These are phyloP conservation scores for Daldinia sp. DNA, from an alignment of 2,329 filamentous ascomycete species.

Conservation along the genomic window DNA sequence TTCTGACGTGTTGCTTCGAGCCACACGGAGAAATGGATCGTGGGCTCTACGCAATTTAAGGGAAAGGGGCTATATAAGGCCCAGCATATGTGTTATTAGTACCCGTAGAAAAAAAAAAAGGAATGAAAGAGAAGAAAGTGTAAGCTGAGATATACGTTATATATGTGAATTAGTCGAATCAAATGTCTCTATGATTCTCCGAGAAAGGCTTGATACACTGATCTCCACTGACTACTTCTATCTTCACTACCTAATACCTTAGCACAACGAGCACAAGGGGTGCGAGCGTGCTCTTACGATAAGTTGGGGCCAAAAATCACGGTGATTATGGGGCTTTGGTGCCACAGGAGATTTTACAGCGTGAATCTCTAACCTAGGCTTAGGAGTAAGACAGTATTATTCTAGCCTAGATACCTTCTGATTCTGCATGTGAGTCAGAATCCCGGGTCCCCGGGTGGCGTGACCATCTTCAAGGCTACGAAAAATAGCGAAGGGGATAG, in stretches of 20 bases:
- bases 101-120: conserved; percentile 28
- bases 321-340: conserved; percentile 12
- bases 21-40: conserved; percentile 15
- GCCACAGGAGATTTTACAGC: conserved; percentile 13
- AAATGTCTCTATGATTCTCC: neutral
- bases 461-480: conserved; percentile 26
- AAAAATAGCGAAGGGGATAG: conserved; percentile 20
- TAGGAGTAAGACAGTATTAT: conserved; percentile 23
- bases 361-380: conserved; percentile 21
- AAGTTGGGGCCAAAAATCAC: conserved; percentile 3
- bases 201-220: conserved; percentile 14
- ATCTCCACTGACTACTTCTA: conserved; percentile 9
- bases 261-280: conserved; percentile 16
- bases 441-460: conserved; percentile 29
- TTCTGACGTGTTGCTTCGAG: conserved; percentile 20
- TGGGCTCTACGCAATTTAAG: conserved; percentile 16
- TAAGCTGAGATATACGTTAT: conserved; percentile 17
- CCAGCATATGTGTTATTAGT: conserved; percentile 39
- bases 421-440: conserved; percentile 34
- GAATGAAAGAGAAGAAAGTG: conserved; percentile 17
- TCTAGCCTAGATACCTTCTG: conserved; percentile 12
- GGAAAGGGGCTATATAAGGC: conserved; percentile 18
- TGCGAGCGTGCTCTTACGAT: conserved; percentile 3
- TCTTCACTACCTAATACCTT: neutral
- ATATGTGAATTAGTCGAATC: conserved; percentile 8